Evolutionary conservation across 768 basidiomycete species (phyloP).

Genomic region (Tricholoma saponaceum): DNA sequence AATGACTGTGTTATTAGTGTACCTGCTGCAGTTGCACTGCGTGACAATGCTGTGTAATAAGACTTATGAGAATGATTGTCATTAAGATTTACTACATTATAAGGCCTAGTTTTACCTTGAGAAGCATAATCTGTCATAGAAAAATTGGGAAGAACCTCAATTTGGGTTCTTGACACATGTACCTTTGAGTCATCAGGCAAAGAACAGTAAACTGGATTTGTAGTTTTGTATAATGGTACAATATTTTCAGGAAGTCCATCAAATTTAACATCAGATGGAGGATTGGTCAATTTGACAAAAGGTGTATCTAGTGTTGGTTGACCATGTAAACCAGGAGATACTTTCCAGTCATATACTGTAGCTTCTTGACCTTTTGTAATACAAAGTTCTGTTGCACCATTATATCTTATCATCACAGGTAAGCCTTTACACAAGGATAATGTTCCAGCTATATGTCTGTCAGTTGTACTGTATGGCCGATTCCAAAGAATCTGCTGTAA

Average conservation of each 20-base stretch:
- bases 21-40: too few species aligned
- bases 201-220: neutral
- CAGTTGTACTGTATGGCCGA: neutral
- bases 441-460: too few species aligned
- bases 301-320: neutral
- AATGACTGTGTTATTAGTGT: too few species aligned
- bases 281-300: too few species aligned
- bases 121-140: slow-evolving; percentile 24
- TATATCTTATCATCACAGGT: slow-evolving; percentile 20
- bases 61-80: slow-evolving; percentile 16
- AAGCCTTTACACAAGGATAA: too few species aligned
- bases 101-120: slow-evolving; percentile 21
- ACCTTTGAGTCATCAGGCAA: neutral
- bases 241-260: too few species aligned
- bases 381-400: too few species aligned
- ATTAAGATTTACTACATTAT: slow-evolving; percentile 26
- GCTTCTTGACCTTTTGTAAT: too few species aligned
- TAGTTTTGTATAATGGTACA: neutral
- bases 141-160: too few species aligned
- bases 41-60: slow-evolving; percentile 25
- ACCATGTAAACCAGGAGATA: neutral
- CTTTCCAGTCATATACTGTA: too few species aligned
- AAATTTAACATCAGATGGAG: too few species aligned
- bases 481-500: neutral
- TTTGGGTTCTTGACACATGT: slow-evolving; percentile 9